A percentile compares a stretch with the other conserved stretches of the same genome.
Evolutionary conservation across 768 basidiomycete genomes (phyloP).

Genomic region (Pseudohyphozyma bogoriensis): DNA sequence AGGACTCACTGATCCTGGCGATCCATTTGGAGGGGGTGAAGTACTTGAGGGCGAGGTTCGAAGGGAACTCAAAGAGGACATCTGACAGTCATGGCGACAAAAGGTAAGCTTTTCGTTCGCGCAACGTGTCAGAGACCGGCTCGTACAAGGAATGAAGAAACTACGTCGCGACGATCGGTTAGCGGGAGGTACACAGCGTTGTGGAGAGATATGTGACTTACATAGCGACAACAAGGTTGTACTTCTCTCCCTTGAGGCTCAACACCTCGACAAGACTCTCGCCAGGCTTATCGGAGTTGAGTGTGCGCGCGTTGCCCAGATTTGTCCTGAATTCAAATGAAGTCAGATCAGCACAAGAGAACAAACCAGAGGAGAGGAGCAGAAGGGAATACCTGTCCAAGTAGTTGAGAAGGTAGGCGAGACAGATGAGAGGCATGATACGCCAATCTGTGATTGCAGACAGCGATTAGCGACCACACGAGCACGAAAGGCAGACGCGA

Average conservation of each 20-base stretch:
- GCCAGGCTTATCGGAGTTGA: constrained; percentile 13
- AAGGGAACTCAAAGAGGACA: constrained; percentile 8
- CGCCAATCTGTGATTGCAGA: neutral
- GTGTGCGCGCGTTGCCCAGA: constrained; percentile 9
- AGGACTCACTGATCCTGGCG: neutral
- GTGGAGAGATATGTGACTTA: too few species aligned
- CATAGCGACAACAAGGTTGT: constrained; percentile 7
- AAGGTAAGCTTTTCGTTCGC: neutral
- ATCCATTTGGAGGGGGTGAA: constrained; percentile 15
- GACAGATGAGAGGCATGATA: constrained; percentile 5
- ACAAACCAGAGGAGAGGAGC: neutral
- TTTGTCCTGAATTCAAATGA: too few species aligned
- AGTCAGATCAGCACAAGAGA: neutral
- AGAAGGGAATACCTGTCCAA: neutral
- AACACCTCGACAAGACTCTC: constrained; percentile 10
- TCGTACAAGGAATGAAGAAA: neutral
- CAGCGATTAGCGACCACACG: neutral
- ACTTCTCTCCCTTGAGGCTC: neutral
- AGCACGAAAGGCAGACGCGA: neutral
- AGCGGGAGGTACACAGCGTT: too few species aligned
- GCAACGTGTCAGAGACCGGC: neutral
- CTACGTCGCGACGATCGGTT: neutral
- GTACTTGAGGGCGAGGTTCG: constrained; percentile 16
- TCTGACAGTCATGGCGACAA: neutral
- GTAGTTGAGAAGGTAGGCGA: constrained; percentile 7